Percentiles rank a stretch among this genome's conserved stretches.
Conservation (phyloP, 2,329 filamentous ascomycete genomes). For the Claviceps digitariae region DNA sequence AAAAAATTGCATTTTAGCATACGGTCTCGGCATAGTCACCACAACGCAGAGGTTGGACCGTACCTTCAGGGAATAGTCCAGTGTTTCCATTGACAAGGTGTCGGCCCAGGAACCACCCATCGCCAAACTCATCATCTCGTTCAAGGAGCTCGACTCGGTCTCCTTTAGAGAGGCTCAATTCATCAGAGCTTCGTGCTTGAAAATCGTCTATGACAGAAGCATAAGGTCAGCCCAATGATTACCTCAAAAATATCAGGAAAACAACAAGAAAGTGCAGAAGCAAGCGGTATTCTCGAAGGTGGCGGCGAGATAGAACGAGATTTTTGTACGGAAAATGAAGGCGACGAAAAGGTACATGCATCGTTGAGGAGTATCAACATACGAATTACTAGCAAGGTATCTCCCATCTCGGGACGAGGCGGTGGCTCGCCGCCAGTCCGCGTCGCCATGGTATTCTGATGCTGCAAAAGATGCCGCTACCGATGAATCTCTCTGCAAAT, state of each 20-base stretch:
- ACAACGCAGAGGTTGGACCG: not conserved
- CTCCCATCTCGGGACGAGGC: constrained; percentile 46
- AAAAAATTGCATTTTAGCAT: constrained; percentile 13
- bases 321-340: not conserved
- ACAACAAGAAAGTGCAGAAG: not conserved
- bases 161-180: constrained; percentile 76
- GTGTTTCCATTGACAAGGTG: constrained; percentile 61
- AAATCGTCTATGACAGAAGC: constrained; percentile 60
- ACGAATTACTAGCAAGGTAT: constrained; percentile 60
- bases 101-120: constrained; percentile 72
- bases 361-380: constrained; percentile 22
- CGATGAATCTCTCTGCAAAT: not conserved
- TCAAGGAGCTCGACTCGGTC: constrained; percentile 74
- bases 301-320: not conserved
- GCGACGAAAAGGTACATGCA: constrained; percentile 12
- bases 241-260: not conserved
- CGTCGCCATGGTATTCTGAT: constrained; percentile 26
- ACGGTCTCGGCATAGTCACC: constrained; percentile 5
- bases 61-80: constrained; percentile 75
- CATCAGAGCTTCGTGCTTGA: constrained; percentile 77
- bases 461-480: not conserved
- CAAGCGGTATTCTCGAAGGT: not conserved
- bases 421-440: constrained; percentile 22
- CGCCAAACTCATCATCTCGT: constrained; percentile 76
- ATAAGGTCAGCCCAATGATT: constrained; percentile 2